Conservation (phyloP, 2,329 filamentous ascomycete species). For the Lithohypha guttulata region DNA sequence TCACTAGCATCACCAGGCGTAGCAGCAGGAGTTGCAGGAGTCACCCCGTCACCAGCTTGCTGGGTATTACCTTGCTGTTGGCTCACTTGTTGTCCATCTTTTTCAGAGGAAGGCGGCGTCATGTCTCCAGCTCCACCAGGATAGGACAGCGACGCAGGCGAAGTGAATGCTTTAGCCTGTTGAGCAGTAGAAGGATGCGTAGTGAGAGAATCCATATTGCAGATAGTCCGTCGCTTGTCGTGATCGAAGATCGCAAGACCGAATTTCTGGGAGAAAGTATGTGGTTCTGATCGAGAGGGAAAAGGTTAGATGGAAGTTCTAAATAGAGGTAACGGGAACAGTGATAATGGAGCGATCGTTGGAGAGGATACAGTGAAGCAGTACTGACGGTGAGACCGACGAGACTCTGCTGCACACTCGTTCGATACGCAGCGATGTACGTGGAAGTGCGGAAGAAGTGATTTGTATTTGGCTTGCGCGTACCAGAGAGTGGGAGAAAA, state of each 20-base stretch:
- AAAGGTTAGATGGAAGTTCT: slow-evolving; percentile 9
- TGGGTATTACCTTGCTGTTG: slow-evolving; percentile 49
- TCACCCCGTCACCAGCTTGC: slow-evolving; percentile 63
- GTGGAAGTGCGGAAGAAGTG: slow-evolving; percentile 3
- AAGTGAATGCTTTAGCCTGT: slow-evolving; percentile 93
- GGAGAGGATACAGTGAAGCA: slow-evolving; percentile 9
- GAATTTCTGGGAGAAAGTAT: background rate
- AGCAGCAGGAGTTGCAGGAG: slow-evolving; percentile 79
- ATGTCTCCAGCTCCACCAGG: slow-evolving; percentile 73
- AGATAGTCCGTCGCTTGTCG: slow-evolving; percentile 12
- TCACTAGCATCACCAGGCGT: slow-evolving; percentile 68
- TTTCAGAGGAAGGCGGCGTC: slow-evolving; percentile 66
- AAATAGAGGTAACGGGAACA: too few species aligned
- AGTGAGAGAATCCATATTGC: slow-evolving; percentile 70
- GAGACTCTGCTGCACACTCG: slow-evolving; percentile 10
- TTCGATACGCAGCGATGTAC: slow-evolving; percentile 7
- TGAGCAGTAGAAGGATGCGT: slow-evolving; percentile 84
- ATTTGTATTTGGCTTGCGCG: slow-evolving; percentile 22
- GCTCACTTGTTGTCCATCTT: slow-evolving; percentile 46
- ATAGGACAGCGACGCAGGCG: slow-evolving; percentile 83
- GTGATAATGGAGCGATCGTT: slow-evolving; percentile 13
- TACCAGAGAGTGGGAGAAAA: slow-evolving; percentile 70
- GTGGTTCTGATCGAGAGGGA: slow-evolving; percentile 4
- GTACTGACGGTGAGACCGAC: slow-evolving; percentile 10
- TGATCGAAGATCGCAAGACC: slow-evolving; percentile 12